Conservation (phyloP, 768 basidiomycete genomes). For the Phallus indusiatus region DNA sequence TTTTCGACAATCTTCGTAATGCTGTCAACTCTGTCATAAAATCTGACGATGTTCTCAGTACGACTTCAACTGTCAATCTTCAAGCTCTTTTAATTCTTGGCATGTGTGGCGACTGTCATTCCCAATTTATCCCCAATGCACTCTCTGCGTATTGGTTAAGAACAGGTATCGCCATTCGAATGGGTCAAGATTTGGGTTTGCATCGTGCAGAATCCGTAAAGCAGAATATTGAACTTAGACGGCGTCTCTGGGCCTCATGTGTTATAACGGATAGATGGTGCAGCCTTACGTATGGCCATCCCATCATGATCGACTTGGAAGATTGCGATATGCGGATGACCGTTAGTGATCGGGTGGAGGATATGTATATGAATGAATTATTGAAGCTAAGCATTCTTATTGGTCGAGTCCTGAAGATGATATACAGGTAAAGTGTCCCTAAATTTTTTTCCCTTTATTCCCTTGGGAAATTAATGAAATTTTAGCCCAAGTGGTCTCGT, state of each 20-base stretch:
- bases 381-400: constrained; percentile 86
- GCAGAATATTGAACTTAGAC: constrained; percentile 74
- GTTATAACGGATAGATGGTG: constrained; percentile 93
- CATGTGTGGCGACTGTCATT: constrained; percentile 87
- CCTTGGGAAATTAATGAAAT: not conserved
- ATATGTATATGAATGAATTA: constrained; percentile 83
- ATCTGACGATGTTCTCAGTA: constrained; percentile 84
- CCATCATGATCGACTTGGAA: constrained; percentile 91
- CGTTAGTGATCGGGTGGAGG: constrained; percentile 71
- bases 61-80: constrained; percentile 75
- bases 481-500: constrained; percentile 78
- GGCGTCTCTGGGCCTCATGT: constrained; percentile 91
- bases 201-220: constrained; percentile 86
- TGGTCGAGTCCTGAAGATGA: constrained; percentile 84
- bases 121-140: constrained; percentile 77
- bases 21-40: constrained; percentile 83
- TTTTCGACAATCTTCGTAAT: constrained; percentile 87
- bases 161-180: constrained; percentile 81
- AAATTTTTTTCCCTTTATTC: constrained; percentile 10
- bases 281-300: constrained; percentile 84
- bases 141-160: constrained; percentile 82
- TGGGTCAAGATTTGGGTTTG: constrained; percentile 96
- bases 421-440: constrained; percentile 60
- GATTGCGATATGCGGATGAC: constrained; percentile 95
- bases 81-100: constrained; percentile 79